Percentiles rank a stretch among this genome's conserved stretches.
Evolutionary conservation across 2,329 filamentous ascomycete genomes (phyloP).

Genomic region (Pseudocercospora musae): DNA sequence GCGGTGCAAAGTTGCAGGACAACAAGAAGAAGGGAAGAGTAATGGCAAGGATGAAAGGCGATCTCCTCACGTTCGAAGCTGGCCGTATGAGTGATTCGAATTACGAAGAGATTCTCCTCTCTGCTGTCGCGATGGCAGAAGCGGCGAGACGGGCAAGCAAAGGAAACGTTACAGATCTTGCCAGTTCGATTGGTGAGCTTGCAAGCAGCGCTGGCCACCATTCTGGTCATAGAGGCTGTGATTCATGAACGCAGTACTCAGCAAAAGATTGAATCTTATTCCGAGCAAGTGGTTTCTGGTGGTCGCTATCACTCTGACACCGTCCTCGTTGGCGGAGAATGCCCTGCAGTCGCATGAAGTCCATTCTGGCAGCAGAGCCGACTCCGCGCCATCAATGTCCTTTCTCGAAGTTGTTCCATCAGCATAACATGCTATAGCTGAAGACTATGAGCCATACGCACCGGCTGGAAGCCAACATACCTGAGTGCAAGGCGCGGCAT

Average conservation of each 20-base stretch:
- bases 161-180: slow-evolving; percentile 18
- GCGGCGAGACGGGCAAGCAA: slow-evolving; percentile 19
- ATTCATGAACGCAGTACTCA: not conserved
- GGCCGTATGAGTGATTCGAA: slow-evolving; percentile 17
- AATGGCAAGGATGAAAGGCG: slow-evolving; percentile 24
- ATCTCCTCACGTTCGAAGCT: slow-evolving; percentile 22
- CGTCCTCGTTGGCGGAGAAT: too few relatives aligned
- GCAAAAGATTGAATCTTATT: not conserved
- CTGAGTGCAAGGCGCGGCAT: not conserved
- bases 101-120: slow-evolving; percentile 24
- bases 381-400: too few relatives aligned
- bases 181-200: slow-evolving; percentile 18
- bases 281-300: too few relatives aligned
- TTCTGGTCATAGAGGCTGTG: not conserved
- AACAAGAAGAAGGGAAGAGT: slow-evolving; percentile 17
- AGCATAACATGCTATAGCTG: not conserved
- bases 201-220: not conserved
- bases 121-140: slow-evolving; percentile 27
- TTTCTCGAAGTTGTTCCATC: too few relatives aligned
- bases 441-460: not conserved
- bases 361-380: too few relatives aligned
- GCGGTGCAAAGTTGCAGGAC: slow-evolving; percentile 22
- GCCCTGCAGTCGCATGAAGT: too few relatives aligned
- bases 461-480: not conserved
- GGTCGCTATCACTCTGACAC: too few relatives aligned